These are phyloP conservation scores for Suhomyces chickasaworum DNA, from an alignment of 1,139 yeast species.

Conservation along the genomic window DNA sequence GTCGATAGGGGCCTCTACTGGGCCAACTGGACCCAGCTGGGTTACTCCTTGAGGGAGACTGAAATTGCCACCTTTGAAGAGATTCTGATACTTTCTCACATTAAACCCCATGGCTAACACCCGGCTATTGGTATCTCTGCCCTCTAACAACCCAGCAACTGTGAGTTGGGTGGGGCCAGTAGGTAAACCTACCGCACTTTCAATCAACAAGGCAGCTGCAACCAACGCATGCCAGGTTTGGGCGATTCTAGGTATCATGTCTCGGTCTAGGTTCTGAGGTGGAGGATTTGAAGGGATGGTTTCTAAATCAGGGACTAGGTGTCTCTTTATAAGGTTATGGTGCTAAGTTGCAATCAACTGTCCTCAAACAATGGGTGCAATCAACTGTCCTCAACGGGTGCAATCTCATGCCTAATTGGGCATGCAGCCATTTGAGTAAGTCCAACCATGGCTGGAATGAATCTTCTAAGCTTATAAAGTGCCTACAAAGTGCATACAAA, in stretches of 20 bases:
- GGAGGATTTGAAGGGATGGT: too few species aligned
- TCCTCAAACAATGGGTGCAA: neutral
- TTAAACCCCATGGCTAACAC: conserved; percentile 3
- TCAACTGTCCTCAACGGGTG: neutral
- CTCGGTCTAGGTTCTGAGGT: too few species aligned
- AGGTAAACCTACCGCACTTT: neutral
- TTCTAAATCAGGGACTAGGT: too few species aligned
- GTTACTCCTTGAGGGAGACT: neutral
- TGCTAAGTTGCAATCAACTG: neutral
- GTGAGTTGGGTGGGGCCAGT: neutral
- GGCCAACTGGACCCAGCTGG: neutral
- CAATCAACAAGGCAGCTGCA: neutral
- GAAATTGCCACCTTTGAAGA: neutral
- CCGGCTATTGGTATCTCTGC: neutral
- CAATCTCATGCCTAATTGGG: neutral
- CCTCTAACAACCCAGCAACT: neutral
- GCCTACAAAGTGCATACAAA: neutral
- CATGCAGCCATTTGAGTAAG: neutral
- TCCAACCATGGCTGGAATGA: too few species aligned
- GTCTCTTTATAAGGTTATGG: neutral
- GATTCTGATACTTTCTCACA: neutral
- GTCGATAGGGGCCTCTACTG: neutral
- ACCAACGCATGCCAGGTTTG: neutral
- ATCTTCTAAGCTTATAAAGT: too few species aligned
- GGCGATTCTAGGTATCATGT: neutral